A percentile compares a stretch with the other conserved stretches of the same genome.
Evolutionary conservation across 1,139 yeast species (phyloP).

Genomic region (Hemisphaericaspora subhashii): DNA sequence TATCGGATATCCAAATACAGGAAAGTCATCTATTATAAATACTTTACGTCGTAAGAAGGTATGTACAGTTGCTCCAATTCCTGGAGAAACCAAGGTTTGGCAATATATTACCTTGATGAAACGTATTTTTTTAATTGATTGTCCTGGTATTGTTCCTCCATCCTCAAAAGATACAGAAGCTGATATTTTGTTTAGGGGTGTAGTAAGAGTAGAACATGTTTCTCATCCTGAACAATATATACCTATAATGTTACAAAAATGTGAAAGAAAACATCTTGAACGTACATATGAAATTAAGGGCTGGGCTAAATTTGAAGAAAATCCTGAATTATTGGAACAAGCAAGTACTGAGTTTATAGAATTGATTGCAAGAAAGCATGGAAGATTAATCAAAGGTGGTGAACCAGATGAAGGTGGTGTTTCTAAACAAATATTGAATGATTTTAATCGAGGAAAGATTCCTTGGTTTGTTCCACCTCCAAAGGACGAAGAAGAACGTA

Average conservation of each 20-base stretch:
- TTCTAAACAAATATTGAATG: conserved; percentile 86
- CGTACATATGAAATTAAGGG: conserved; percentile 94
- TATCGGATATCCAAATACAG: conserved; percentile 96
- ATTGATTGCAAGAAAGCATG: conserved; percentile 86
- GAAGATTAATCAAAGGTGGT: conserved; percentile 92
- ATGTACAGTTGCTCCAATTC: conserved; percentile 96
- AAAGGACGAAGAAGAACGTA: conserved; percentile 55
- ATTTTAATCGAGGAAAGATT: conserved; percentile 93
- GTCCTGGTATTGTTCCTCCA: conserved; percentile 99
- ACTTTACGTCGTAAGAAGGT: conserved; percentile 93
- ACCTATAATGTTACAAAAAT: conserved; percentile 80
- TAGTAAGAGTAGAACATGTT: conserved; percentile 96
- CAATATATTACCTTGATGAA: conserved; percentile 97
- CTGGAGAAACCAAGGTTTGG: conserved; percentile 99
- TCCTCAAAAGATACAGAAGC: conserved; percentile 84
- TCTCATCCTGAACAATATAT: conserved; percentile 94
- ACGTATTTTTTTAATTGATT: conserved; percentile 89
- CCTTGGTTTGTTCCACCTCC: conserved; percentile 99
- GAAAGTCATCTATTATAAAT: conserved; percentile 93
- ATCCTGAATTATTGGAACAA: conserved; percentile 35
- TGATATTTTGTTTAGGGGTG: conserved; percentile 95
- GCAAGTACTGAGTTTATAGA: conserved; percentile 84
- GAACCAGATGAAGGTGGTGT: conserved; percentile 96
- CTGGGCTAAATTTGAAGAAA: conserved; percentile 63
- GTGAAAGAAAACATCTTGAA: conserved; percentile 88